Percentiles rank a stretch among this genome's conserved stretches.
These are phyloP conservation scores for Immersiporthe knoxdaviesiana DNA, from an alignment of 2,329 filamentous ascomycete genomes.

Conservation along the genomic window DNA sequence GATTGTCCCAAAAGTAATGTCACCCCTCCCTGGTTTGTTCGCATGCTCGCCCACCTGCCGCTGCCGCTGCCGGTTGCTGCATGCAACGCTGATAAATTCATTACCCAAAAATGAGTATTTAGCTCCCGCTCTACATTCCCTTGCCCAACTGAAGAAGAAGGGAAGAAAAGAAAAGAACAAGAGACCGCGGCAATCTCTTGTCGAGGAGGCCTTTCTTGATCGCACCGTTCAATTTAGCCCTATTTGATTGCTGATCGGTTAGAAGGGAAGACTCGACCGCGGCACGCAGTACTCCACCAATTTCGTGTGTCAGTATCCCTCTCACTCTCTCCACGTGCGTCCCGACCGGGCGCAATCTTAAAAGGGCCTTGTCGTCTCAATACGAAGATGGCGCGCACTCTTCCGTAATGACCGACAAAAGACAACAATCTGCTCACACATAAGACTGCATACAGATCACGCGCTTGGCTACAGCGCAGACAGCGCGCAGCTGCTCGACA, in stretches of 20 bases:
- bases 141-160: not conserved
- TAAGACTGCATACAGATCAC: not conserved
- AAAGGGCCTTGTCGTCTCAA: not conserved
- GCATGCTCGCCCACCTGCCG: conserved; percentile 1
- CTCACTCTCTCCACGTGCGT: not conserved
- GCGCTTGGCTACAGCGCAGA: not conserved
- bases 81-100: not conserved
- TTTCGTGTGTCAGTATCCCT: not conserved
- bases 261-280: not conserved
- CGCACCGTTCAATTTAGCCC: not conserved
- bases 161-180: no score
- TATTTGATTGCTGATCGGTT: not conserved
- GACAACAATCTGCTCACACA: not conserved
- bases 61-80: not conserved
- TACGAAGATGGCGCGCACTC: not conserved
- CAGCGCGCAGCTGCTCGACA: not conserved
- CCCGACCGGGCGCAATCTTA: conserved; percentile 6
- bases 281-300: not conserved
- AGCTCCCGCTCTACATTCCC: conserved; percentile 3
- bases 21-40: not conserved
- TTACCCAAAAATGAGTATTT: not conserved
- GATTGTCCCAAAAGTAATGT: conserved; percentile 9
- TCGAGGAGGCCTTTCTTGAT: not conserved
- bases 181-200: not conserved
- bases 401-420: not conserved